Percentiles rank a stretch among this genome's conserved stretches.
Evolutionary conservation across 345 rosid genomes (phyloP).

Genomic region (Lagerstroemia speciosa): DNA sequence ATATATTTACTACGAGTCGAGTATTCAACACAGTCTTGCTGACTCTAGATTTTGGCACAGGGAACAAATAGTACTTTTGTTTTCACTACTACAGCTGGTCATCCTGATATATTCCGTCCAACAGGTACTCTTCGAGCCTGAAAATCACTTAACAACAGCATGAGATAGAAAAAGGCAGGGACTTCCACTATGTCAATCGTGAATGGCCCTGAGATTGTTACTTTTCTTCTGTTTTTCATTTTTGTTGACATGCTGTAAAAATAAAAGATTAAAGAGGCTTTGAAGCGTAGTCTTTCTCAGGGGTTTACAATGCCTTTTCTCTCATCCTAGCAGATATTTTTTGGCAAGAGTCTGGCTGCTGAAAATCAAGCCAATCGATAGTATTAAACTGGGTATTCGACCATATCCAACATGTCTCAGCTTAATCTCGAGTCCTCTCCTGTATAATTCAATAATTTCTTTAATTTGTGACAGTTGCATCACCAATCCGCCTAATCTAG

Average conservation of each 20-base stretch:
- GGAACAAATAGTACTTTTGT: conserved; percentile 87
- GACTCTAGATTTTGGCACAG: conserved; percentile 34
- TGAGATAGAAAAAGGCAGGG: not conserved
- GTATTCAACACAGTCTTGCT: not conserved
- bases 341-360: not conserved
- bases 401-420: not conserved
- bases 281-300: not conserved
- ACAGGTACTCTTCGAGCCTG: conserved; percentile 43
- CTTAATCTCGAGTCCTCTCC: not conserved
- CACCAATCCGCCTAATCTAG: not conserved
- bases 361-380: not conserved
- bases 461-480: not conserved
- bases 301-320: not conserved
- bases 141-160: not conserved
- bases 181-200: not conserved
- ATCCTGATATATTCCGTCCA: conserved; percentile 59
- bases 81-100: conserved; percentile 67
- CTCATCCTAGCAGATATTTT: not conserved
- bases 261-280: not conserved
- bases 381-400: not conserved
- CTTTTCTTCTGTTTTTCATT: not conserved
- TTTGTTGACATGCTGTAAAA: not conserved
- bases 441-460: not conserved
- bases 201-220: not conserved
- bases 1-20: not conserved